Base-by-base conservation (phyloP, 1,139 yeast species). In the Hyphopichia khmerensis region DNA sequence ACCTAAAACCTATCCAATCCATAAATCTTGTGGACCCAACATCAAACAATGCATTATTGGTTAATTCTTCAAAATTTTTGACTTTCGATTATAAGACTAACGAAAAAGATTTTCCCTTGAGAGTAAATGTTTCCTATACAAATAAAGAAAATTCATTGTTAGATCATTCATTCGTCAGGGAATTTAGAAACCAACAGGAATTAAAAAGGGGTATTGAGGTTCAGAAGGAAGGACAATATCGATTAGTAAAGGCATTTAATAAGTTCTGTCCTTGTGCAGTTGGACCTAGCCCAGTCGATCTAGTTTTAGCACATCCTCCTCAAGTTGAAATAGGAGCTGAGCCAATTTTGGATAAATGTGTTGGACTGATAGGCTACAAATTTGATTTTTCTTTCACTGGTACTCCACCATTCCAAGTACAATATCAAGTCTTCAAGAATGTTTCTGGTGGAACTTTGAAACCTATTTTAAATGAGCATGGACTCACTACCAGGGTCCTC, bases 341-440 rank as follows among this genome's bases (percentile, higher is more conserved):
- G 3, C 82, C 90, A 2, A 80, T 91, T 2, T 70, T 81, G 31
- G 98, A 93, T 56, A 80, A 85, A 45, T 93, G 99, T 67, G 87
- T 95, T 29, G 99, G 99, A 1, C 88, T 91, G 41, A 83, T 89
- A 9, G 99, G 98, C 0, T 79, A 74, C 51, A 67, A 69, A 19
- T 81, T 89, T 45, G 77, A 78, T 38, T 90, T 91, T 49, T 84
- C 80, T 38, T 74, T 87, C 40, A 66, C 77, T 5, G 99, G 99
- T 14, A 77, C 82, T 23, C 86, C 96, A 1, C 98, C 98, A 3
- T 93, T 86, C 64, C 75, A 74, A 38, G 73, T 90, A 14, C 75
- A 73, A 35, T 83, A 84, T 47, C 74, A 77, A 35, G 82, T 85
- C 7, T 87, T 79, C 55, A 78, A 80, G 43, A 70, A 60, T 48